Evolutionary conservation across 1,284 basidiomycete genomes (phyloP).

Genomic region (Coriolopsis trogii): DNA sequence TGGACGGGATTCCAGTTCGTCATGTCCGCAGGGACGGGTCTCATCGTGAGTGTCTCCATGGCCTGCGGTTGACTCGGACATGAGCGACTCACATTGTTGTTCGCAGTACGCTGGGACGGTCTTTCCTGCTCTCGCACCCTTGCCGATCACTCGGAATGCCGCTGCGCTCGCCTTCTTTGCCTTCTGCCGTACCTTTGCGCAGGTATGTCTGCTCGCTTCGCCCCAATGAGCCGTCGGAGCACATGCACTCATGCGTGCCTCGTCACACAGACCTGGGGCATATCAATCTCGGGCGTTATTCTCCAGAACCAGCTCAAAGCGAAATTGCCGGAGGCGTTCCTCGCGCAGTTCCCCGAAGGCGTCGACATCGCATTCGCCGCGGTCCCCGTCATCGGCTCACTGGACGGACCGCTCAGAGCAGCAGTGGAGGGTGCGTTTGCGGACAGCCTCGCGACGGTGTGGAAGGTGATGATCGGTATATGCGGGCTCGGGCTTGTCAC

Average conservation of each 20-base stretch:
- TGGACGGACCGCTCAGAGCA: slow-evolving; percentile 35
- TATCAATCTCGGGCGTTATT: slow-evolving; percentile 41
- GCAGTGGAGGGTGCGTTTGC: slow-evolving; percentile 40
- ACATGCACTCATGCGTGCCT: not conserved
- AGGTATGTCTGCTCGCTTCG: slow-evolving; percentile 7
- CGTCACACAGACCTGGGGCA: slow-evolving; percentile 38
- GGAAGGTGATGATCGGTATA: slow-evolving; percentile 40
- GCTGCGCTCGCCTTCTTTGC: slow-evolving; percentile 35
- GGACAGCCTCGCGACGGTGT: slow-evolving; percentile 34
- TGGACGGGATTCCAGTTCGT: slow-evolving; percentile 40
- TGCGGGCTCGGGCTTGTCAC: slow-evolving; percentile 35
- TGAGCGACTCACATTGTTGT: not conserved
- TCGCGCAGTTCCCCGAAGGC: slow-evolving; percentile 34
- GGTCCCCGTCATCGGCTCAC: slow-evolving; percentile 38
- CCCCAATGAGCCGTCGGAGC: not conserved
- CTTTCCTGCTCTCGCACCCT: slow-evolving; percentile 40
- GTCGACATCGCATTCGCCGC: slow-evolving; percentile 39
- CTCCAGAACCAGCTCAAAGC: slow-evolving; percentile 42
- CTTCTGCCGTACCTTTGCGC: slow-evolving; percentile 35
- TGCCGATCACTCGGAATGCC: slow-evolving; percentile 33
- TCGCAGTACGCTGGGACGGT: slow-evolving; percentile 27
- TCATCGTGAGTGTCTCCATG: slow-evolving; percentile 25
- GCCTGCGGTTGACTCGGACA: not conserved
- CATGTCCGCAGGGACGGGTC: slow-evolving; percentile 26
- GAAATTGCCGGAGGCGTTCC: slow-evolving; percentile 37